Evolutionary conservation across 163 green algal genomes (phyloP).

Genomic region (Chloroidium sp.): DNA sequence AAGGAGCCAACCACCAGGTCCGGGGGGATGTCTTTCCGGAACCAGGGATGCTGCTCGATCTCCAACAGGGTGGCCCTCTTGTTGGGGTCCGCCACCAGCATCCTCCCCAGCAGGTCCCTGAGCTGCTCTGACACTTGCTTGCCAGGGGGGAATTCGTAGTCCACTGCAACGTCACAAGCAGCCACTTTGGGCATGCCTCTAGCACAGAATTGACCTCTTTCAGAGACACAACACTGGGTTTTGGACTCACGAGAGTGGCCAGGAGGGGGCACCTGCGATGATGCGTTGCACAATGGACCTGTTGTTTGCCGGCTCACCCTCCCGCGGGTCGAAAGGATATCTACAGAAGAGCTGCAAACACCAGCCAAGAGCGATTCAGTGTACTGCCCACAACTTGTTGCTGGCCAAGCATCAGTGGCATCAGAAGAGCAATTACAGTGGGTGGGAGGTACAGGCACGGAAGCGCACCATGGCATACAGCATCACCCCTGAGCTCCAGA

Average conservation of each 20-base stretch:
- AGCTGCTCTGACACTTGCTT: conserved; percentile 47
- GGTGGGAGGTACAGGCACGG: too few relatives aligned
- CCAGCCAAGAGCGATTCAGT: too few relatives aligned
- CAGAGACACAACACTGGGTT: neutral
- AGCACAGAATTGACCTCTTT: too few relatives aligned
- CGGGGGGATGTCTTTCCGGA: conserved; percentile 5
- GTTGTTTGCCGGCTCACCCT: neutral
- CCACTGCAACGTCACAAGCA: conserved; percentile 21
- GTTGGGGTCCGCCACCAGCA: conserved; percentile 54
- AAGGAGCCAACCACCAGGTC: conserved; percentile 8
- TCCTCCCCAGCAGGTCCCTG: conserved; percentile 47
- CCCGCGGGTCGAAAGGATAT: conserved; percentile 2
- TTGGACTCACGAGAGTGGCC: neutral
- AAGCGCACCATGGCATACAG: conserved; percentile 65
- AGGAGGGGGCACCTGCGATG: neutral
- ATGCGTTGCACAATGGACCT: neutral
- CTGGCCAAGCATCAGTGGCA: too few relatives aligned
- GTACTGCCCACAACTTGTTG: too few relatives aligned
- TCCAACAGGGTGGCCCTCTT: conserved; percentile 14
- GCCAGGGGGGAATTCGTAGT: conserved; percentile 55
- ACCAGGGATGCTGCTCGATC: neutral
- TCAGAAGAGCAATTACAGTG: too few relatives aligned
- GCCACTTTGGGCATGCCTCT: neutral
- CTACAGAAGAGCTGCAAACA: conserved; percentile 3
- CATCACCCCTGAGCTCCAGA: conserved; percentile 71